Percentiles rank a stretch among this genome's conserved stretches.
Conservation (phyloP, 2,329 filamentous ascomycete genomes). For the Capronia coronata region DNA sequence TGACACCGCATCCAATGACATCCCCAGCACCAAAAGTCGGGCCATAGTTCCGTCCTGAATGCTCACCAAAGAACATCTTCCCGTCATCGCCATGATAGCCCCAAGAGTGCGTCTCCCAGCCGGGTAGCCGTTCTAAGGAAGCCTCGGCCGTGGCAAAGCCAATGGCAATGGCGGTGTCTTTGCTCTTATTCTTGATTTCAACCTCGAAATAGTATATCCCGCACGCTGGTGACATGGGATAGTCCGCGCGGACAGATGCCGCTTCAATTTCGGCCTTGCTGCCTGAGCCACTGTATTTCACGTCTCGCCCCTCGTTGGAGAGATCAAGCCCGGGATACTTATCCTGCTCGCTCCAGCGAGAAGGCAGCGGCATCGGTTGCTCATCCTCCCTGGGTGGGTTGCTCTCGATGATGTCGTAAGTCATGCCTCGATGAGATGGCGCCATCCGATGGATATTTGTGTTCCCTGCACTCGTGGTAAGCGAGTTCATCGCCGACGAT, state of each 20-base stretch:
- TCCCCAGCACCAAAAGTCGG: constrained; percentile 54
- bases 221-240: constrained; percentile 79
- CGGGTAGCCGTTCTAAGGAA: constrained; percentile 54
- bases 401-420: constrained; percentile 78
- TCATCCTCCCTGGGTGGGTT: constrained; percentile 57
- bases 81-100: constrained; percentile 63
- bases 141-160: constrained; percentile 57
- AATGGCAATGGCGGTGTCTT: constrained; percentile 54
- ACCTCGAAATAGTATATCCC: constrained; percentile 93
- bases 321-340: constrained; percentile 69
- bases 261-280: constrained; percentile 66
- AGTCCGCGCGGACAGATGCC: constrained; percentile 72
- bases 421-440: constrained; percentile 66
- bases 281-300: constrained; percentile 53
- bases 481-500: constrained; percentile 39
- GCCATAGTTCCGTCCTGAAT: constrained; percentile 52
- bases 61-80: constrained; percentile 54
- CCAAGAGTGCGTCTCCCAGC: constrained; percentile 61
- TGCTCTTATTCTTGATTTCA: constrained; percentile 58
- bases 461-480: constrained; percentile 45
- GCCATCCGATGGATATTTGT: constrained; percentile 53
- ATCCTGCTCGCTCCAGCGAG: constrained; percentile 74
- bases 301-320: constrained; percentile 63
- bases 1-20: constrained; percentile 59
- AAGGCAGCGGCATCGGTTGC: constrained; percentile 63